Conservation (phyloP, 306 rosid genomes). For the Boehmeria nivea region DNA sequence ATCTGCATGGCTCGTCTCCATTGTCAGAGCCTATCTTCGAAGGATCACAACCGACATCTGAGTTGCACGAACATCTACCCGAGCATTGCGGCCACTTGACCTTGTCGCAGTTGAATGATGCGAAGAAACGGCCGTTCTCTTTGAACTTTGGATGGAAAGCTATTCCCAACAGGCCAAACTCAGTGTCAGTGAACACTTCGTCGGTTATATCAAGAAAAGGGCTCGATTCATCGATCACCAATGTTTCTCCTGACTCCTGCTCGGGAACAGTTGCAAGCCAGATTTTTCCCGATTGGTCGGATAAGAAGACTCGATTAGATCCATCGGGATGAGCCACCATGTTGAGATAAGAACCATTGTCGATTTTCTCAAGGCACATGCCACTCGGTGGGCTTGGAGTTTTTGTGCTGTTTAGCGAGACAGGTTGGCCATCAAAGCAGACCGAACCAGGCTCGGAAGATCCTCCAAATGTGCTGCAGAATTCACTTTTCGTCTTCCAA, state of each 20-base stretch:
- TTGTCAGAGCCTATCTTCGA: slow-evolving; percentile 15
- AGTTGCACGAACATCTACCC: slow-evolving; percentile 32
- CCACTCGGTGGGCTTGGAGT: slow-evolving; percentile 23
- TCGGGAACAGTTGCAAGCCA: slow-evolving; percentile 29
- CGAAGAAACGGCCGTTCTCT: slow-evolving; percentile 31
- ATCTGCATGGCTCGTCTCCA: slow-evolving; percentile 34
- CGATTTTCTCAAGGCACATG: slow-evolving; percentile 35
- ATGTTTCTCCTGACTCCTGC: slow-evolving; percentile 21
- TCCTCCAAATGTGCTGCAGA: slow-evolving; percentile 28
- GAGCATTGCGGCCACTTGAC: slow-evolving; percentile 31
- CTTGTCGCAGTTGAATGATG: slow-evolving; percentile 35
- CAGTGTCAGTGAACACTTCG: slow-evolving; percentile 17
- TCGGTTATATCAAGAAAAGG: slow-evolving; percentile 34
- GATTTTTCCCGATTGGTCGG: slow-evolving; percentile 25
- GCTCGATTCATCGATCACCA: slow-evolving; percentile 17
- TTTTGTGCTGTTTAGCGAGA: slow-evolving; percentile 14
- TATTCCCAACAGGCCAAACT: slow-evolving; percentile 35
- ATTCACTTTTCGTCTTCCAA: slow-evolving; percentile 22
- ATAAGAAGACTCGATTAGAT: slow-evolving; percentile 30
- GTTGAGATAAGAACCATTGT: slow-evolving; percentile 31
- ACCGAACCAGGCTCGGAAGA: slow-evolving; percentile 11
- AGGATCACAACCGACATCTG: slow-evolving; percentile 32
- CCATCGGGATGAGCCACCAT: slow-evolving; percentile 42
- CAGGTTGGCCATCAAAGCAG: slow-evolving; percentile 32
- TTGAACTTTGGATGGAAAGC: slow-evolving; percentile 30